These are phyloP conservation scores for Oryza rufipogon DNA, from an alignment of 176 grass and related monocot genomes.

Conservation along the genomic window DNA sequence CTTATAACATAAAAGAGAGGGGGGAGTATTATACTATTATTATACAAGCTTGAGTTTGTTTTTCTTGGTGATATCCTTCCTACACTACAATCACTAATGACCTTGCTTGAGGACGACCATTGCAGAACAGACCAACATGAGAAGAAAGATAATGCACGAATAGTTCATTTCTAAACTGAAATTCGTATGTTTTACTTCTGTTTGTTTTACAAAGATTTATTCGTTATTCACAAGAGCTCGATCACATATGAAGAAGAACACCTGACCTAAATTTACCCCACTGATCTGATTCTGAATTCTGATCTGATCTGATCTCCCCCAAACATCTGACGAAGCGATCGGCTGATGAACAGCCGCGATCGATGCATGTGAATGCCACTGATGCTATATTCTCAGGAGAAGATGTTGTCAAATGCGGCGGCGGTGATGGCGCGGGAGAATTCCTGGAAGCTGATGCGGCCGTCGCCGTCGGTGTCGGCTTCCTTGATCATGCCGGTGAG, in stretches of 20 bases:
- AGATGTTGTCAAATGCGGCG: constrained; percentile 81
- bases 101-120: background rate
- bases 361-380: too few relatives aligned
- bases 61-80: background rate
- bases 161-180: background rate
- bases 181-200: background rate
- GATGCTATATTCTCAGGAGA: constrained; percentile 48
- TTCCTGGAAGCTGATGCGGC: constrained; percentile 81
- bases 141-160: background rate
- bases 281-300: background rate
- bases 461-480: constrained; percentile 88
- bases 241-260: background rate
- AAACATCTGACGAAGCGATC: too few relatives aligned
- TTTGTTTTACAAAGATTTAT: background rate
- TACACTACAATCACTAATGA: background rate
- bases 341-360: too few relatives aligned
- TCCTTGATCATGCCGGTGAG: constrained; percentile 98
- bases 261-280: background rate
- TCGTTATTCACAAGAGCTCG: background rate
- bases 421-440: constrained; percentile 91
- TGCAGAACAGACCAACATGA: background rate
- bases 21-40: background rate
- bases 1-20: too few relatives aligned
- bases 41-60: background rate
- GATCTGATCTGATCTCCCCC: background rate